phyloP scores from a whole-genome alignment of 2,329 filamentous ascomycete species.

The Microdochium nivale region DNA sequence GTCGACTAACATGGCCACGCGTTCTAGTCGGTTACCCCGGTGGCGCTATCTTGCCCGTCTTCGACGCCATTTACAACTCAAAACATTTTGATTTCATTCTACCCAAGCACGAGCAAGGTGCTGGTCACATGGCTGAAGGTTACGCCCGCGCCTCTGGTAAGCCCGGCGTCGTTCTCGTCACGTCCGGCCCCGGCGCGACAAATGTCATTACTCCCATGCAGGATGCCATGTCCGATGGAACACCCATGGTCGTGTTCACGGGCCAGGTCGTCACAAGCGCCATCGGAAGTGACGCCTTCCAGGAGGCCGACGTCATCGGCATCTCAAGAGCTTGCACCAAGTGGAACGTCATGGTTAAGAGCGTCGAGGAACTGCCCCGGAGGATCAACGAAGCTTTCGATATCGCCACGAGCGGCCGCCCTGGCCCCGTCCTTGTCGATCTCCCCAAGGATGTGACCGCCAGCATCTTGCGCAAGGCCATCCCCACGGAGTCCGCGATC shows the following conservation, averaged over 20 bases:
- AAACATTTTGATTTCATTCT: slow-evolving; percentile 94
- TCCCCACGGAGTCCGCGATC: slow-evolving; percentile 65
- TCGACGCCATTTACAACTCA: slow-evolving; percentile 98
- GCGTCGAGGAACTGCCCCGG: slow-evolving; percentile 81
- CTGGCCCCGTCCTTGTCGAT: slow-evolving; percentile 91
- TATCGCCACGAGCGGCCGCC: slow-evolving; percentile 89
- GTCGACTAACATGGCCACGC: not conserved
- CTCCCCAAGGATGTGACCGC: slow-evolving; percentile 95
- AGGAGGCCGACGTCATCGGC: slow-evolving; percentile 89
- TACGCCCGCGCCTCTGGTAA: slow-evolving; percentile 91
- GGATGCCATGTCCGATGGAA: slow-evolving; percentile 90
- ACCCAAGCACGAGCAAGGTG: slow-evolving; percentile 93
- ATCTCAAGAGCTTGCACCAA: slow-evolving; percentile 95
- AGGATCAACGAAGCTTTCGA: slow-evolving; percentile 98
- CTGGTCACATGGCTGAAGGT: slow-evolving; percentile 96
- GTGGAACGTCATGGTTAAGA: slow-evolving; percentile 99
- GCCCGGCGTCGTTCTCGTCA: slow-evolving; percentile 92
- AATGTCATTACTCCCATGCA: slow-evolving; percentile 97
- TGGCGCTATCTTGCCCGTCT: slow-evolving; percentile 93
- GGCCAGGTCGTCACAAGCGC: slow-evolving; percentile 86
- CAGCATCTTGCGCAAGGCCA: slow-evolving; percentile 71
- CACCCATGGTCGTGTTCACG: slow-evolving; percentile 89
- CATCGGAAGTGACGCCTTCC: slow-evolving; percentile 94
- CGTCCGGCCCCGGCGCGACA: slow-evolving; percentile 90
- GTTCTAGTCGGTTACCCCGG: slow-evolving; percentile 74